Base-by-base conservation (phyloP, 192 early-diverging fungal genomes). In the Coemansia sp. region DNA sequence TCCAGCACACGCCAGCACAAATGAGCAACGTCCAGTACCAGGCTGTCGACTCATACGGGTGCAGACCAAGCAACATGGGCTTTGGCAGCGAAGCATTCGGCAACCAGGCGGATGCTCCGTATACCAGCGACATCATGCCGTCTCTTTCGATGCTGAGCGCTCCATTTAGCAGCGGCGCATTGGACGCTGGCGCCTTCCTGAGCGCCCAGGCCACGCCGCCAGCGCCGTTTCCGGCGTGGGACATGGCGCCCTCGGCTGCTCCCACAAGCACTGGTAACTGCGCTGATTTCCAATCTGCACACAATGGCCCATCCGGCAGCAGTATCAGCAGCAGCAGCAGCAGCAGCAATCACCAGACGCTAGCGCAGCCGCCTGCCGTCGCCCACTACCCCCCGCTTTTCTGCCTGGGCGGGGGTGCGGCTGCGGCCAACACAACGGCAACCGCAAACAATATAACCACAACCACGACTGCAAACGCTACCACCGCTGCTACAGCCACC, bases 301-400 rank as follows among this genome's bases (percentile, higher is more conserved):
- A 58, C 56, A 58, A 58, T 41, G 12, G 32, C 56, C 38, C 5
- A 39, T 37, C 57, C 37, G 16, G 11, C 10, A 41, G 37, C 25
- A 25, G 25, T 25, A 25, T 25, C 25, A 25, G 25, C 25, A 25
- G 25, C 25, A 25, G 25, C 25, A 25, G 25, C 25, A 25, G 25
- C n/a, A n/a, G n/a, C 12, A 58, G 22, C 56, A 58, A 58, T 59
- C 57, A 59, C 57, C 57, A 59, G 57, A 59, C 57, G 39, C 38
- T 56, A 10, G 25, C 22, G 25, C 25, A 37, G 37, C 54, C 54
- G 54, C 54, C 57, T 17, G 51, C 51, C 51, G 7, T 40, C 7
- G 7, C n/a, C 38, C 57, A 59, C 16, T 59, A 59, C 39, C 57
- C 57, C 38, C 57, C 57, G 57, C 57, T 59, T 41, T 59, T 59